Evolutionary conservation across 352 stramenopile species (phyloP).

Genomic region (Pythium vanterpoolii): DNA sequence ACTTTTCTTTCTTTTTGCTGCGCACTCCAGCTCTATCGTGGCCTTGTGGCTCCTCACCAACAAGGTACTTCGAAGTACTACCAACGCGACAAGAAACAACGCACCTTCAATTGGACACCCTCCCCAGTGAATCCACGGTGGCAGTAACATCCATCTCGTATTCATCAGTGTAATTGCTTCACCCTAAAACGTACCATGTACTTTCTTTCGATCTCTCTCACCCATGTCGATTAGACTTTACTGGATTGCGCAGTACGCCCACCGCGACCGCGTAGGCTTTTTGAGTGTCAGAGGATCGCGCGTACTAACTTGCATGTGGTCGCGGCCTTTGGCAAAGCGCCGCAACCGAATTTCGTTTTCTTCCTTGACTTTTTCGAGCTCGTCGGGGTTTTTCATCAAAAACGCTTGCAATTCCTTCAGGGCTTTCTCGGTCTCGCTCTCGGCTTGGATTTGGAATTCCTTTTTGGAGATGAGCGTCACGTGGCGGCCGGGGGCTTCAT

Average conservation of each 20-base stretch:
- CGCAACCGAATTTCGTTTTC: conserved; percentile 79
- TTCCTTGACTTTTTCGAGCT: conserved; percentile 74
- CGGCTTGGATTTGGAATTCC: conserved; percentile 62
- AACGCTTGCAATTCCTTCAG: conserved; percentile 62
- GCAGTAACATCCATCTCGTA: no score
- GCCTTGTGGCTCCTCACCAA: no score
- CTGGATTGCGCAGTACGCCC: conserved; percentile 19
- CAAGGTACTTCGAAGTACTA: no score
- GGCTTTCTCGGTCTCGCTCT: conserved; percentile 73
- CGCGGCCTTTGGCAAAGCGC: conserved; percentile 70
- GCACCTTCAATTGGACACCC: no score
- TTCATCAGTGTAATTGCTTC: no score
- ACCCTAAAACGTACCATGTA: no score
- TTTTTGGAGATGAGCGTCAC: conserved; percentile 69
- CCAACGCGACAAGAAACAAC: no score
- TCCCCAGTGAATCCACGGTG: no score
- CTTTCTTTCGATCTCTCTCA: neutral
- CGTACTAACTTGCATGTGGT: conserved; percentile 69
- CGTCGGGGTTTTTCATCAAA: conserved; percentile 64
- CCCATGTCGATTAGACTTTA: no score
- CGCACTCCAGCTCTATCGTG: no score
- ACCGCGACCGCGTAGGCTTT: conserved; percentile 13
- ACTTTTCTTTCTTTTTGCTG: no score
- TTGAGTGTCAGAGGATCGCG: conserved; percentile 32
- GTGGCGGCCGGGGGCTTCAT: conserved; percentile 63